Percentiles rank a stretch among this genome's conserved stretches.
These are phyloP conservation scores for Stemphylium beticola DNA, from an alignment of 2,329 filamentous ascomycete species.

Conservation along the genomic window DNA sequence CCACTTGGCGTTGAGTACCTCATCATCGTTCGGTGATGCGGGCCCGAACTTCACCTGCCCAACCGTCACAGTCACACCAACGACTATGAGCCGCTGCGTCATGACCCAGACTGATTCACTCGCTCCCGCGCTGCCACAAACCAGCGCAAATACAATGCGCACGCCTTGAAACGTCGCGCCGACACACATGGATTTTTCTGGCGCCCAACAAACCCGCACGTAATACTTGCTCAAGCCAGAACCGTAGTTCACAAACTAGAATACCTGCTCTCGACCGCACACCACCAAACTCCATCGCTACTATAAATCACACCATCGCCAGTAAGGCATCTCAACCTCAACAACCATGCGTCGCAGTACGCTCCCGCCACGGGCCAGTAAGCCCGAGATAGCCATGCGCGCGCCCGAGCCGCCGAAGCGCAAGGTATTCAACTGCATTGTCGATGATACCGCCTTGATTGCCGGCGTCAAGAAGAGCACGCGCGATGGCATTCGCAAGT, in stretches of 20 bases:
- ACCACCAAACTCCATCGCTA: slow-evolving; percentile 10
- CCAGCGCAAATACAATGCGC: slow-evolving; percentile 29
- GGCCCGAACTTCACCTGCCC: slow-evolving; percentile 23
- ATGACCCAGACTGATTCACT: slow-evolving; percentile 29
- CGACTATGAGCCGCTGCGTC: slow-evolving; percentile 25
- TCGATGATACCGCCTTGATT: slow-evolving; percentile 59
- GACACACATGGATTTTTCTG: slow-evolving; percentile 29
- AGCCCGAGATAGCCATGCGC: slow-evolving; percentile 34
- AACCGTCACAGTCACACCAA: slow-evolving; percentile 19
- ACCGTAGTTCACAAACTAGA: slow-evolving; percentile 17
- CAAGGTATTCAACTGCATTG: slow-evolving; percentile 62
- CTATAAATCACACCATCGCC: slow-evolving; percentile 11
- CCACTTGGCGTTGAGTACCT: slow-evolving; percentile 26
- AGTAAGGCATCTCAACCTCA: slow-evolving; percentile 11
- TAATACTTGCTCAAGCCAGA: slow-evolving; percentile 14
- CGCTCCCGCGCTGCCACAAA: slow-evolving; percentile 30
- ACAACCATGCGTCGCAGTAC: slow-evolving; percentile 42
- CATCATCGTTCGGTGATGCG: slow-evolving; percentile 16
- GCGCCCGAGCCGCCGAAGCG: slow-evolving; percentile 43
- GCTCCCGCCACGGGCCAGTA: slow-evolving; percentile 35
- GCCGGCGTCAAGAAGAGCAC: slow-evolving; percentile 60
- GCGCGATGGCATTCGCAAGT: slow-evolving; percentile 59
- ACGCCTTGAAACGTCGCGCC: slow-evolving; percentile 34
- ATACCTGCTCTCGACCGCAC: slow-evolving; percentile 7
- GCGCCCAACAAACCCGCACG: slow-evolving; percentile 31